Evolutionary conservation across 2,329 filamentous ascomycete species (phyloP).

Genomic region (Periconia macrospinosa): DNA sequence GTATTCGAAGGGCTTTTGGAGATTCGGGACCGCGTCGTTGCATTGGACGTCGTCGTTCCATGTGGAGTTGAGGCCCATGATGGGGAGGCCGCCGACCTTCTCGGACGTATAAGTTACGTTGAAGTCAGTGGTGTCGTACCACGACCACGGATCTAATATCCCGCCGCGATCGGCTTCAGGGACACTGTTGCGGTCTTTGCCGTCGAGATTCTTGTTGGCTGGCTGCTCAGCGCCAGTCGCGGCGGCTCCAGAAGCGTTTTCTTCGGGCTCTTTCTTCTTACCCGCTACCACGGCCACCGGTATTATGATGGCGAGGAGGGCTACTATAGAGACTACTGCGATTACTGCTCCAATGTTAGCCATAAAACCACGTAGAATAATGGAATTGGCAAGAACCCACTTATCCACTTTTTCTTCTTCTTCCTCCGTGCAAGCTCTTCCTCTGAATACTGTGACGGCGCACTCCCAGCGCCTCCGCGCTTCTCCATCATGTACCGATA

Average conservation of each 20-base stretch:
- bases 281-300: conserved; percentile 51
- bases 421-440: conserved; percentile 43
- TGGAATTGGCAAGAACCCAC: conserved; percentile 46
- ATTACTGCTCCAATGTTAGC: conserved; percentile 33
- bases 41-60: conserved; percentile 84
- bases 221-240: conserved; percentile 29
- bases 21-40: conserved; percentile 77
- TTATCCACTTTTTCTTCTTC: conserved; percentile 58
- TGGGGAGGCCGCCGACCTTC: conserved; percentile 80
- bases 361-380: background rate
- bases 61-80: conserved; percentile 83
- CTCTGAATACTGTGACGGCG: conserved; percentile 39
- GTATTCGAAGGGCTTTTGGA: conserved; percentile 80
- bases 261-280: conserved; percentile 42
- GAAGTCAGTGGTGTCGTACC: conserved; percentile 88
- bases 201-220: conserved; percentile 49
- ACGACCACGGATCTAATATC: conserved; percentile 84
- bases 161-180: conserved; percentile 68
- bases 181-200: conserved; percentile 47
- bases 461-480: conserved; percentile 43
- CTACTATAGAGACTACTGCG: conserved; percentile 39
- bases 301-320: conserved; percentile 51
- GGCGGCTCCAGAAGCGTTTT: conserved; percentile 17
- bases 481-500: conserved; percentile 45
- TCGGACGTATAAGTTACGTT: conserved; percentile 90